A percentile compares a stretch with the other conserved stretches of the same genome.
Evolutionary conservation across 495 filamentous ascomycete genomes (phyloP).

Genomic region (Penicillium steckii): DNA sequence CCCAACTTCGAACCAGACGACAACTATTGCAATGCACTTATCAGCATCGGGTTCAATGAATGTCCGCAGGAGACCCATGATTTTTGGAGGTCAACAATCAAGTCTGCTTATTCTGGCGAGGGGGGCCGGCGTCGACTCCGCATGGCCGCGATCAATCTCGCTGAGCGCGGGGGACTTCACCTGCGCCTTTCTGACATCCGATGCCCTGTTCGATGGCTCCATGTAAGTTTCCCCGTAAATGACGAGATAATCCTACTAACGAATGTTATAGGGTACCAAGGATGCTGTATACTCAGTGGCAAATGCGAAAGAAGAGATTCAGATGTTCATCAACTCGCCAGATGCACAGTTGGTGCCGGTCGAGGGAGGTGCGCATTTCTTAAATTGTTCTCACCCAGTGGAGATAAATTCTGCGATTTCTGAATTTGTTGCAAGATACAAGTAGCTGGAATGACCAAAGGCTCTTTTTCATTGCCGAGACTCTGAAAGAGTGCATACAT

Average conservation of each 20-base stretch:
- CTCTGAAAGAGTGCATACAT: no score
- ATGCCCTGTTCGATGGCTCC: conserved; percentile 64
- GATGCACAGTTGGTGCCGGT: conserved; percentile 49
- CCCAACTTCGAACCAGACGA: conserved; percentile 54
- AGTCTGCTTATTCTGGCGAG: conserved; percentile 56
- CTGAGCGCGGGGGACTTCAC: conserved; percentile 59
- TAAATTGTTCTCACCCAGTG: conserved; percentile 41
- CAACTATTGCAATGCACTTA: conserved; percentile 54
- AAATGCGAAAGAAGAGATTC: conserved; percentile 55
- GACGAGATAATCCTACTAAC: neutral
- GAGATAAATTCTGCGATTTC: conserved; percentile 11
- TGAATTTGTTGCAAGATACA: conserved; percentile 3
- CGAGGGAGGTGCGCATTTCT: conserved; percentile 56
- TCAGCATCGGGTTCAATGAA: conserved; percentile 52
- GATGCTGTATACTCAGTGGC: conserved; percentile 50
- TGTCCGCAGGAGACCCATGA: conserved; percentile 36
- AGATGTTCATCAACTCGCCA: conserved; percentile 51
- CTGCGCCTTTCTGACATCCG: conserved; percentile 51
- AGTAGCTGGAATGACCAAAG: no score
- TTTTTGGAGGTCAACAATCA: conserved; percentile 55
- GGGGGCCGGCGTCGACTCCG: conserved; percentile 53
- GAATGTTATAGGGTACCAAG: conserved; percentile 42
- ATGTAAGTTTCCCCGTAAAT: conserved; percentile 38
- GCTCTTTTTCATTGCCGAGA: no score
- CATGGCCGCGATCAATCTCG: conserved; percentile 56